Evolutionary conservation across 2,329 filamentous ascomycete species (phyloP).

Genomic region (Pseudovirgaria hyperparasitica): DNA sequence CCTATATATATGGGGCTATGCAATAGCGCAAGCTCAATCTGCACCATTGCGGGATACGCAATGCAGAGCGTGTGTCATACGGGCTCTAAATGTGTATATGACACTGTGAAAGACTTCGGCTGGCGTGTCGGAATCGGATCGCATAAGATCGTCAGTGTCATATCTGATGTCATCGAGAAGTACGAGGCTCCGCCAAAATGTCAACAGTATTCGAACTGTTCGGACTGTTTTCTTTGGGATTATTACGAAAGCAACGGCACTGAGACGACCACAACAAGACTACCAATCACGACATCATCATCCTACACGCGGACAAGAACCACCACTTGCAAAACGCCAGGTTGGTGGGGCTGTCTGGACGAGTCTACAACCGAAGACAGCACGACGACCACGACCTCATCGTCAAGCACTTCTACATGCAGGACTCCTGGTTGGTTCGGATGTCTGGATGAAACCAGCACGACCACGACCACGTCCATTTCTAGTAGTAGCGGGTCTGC

Average conservation of each 20-base stretch:
- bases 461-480: constrained; percentile 21
- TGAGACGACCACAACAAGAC: constrained; percentile 53
- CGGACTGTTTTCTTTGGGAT: constrained; percentile 88
- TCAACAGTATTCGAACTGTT: constrained; percentile 59
- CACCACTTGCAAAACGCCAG: constrained; percentile 78
- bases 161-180: constrained; percentile 70
- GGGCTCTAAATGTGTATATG: constrained; percentile 77
- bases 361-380: constrained; percentile 40
- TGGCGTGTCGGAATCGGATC: constrained; percentile 87
- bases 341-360: constrained; percentile 79
- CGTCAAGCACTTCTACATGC: constrained; percentile 24
- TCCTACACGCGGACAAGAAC: constrained; percentile 59
- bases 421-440: constrained; percentile 52
- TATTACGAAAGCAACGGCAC: constrained; percentile 89
- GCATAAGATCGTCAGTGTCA: constrained; percentile 80
- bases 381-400: constrained; percentile 33
- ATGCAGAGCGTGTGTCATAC: constrained; percentile 89
- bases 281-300: constrained; percentile 37
- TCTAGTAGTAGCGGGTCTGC: constrained; percentile 27
- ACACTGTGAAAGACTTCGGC: constrained; percentile 80
- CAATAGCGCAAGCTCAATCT: constrained; percentile 78
- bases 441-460: constrained; percentile 41
- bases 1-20: constrained; percentile 90
- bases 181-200: constrained; percentile 76
- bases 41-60: constrained; percentile 85